Base-by-base conservation (phyloP, 768 basidiomycete species). In the Leucocoprinus sp. region DNA sequence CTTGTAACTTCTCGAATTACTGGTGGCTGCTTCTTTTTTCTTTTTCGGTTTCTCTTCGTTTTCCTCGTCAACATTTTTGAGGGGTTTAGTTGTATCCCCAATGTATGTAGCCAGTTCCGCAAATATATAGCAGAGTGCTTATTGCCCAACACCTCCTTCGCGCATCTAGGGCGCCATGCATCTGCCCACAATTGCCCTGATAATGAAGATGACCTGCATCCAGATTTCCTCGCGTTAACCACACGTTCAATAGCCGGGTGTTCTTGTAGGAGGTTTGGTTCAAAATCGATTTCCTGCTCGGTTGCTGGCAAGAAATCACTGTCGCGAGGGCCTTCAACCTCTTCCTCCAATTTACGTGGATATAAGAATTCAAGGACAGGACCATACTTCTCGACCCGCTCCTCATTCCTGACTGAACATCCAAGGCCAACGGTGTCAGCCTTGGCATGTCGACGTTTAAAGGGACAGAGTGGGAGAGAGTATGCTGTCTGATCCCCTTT, bases 61-160 rank as follows among this genome's bases (percentile, higher is more conserved):
- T 50, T 49, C 47, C 45, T 35, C 44, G 45, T 50, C n/a, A 37
- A 49, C 6, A 53, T 11, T 33, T 26, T 52, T 19, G 27, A 52
- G n/a, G 50, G 51, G 35, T 68, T 64, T 15, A 73, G 60, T n/a
- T 76, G 74, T 18, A 91, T 54, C 50, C 78, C 75, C 9, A 88
- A 71, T n/a, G 84, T 79, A 19, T 63, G 62, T 38, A 93, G 68
- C 91, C 91, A 93, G 41, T 84, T 76, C 29, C 84, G 76, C 44
- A 93, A 67, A 60, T 82, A 87, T 21, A 69, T 54, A 0, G 90
- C 83, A 39, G 76, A 75, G 7, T 62, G 58, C 58, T 87, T 80
- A 56, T 92, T 93, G 5, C 88, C 88, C 1, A 95, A 67, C 3
- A 92, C 78, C 50, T 93, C 77, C 18, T 74, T 71, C 9, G 89